phyloP scores from a whole-genome alignment of 192 early-diverging fungal genomes.

The Linnemannia elongata region DNA sequence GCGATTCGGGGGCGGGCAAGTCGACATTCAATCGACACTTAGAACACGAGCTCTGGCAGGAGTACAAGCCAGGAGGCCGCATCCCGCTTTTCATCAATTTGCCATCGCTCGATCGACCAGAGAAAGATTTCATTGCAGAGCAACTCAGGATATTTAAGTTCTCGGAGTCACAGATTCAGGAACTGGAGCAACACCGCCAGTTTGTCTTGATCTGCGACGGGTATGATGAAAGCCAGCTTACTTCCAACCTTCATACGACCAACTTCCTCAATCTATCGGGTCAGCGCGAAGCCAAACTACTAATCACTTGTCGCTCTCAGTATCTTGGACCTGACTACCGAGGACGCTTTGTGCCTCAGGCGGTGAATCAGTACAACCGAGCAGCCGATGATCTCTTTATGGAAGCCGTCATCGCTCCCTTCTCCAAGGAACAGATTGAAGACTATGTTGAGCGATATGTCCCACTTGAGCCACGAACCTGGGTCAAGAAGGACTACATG shows the following conservation, averaged over 20 bases:
- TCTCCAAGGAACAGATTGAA: not conserved
- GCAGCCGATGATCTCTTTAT: not conserved
- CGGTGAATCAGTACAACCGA: no score
- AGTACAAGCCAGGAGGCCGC: not conserved
- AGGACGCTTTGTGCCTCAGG: not conserved
- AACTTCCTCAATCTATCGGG: not conserved
- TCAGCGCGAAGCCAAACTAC: not conserved
- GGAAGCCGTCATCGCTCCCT: not conserved
- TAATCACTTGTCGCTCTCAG: not conserved
- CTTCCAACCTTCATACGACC: not conserved
- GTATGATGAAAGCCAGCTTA: not conserved
- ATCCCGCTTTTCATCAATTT: conserved; percentile 2
- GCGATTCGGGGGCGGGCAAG: not conserved
- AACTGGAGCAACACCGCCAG: not conserved
- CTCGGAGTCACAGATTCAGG: not conserved
- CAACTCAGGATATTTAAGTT: not conserved
- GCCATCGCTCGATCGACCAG: not conserved
- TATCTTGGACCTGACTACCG: not conserved
- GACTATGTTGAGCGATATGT: not conserved
- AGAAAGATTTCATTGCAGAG: not conserved
- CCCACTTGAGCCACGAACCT: not conserved
- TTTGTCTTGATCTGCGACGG: not conserved
- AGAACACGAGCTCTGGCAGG: not conserved
- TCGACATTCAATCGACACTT: not conserved
- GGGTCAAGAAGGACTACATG: not conserved